These are phyloP conservation scores for Melaleuca quinquenervia DNA, from an alignment of 345 rosid genomes.

Conservation along the genomic window DNA sequence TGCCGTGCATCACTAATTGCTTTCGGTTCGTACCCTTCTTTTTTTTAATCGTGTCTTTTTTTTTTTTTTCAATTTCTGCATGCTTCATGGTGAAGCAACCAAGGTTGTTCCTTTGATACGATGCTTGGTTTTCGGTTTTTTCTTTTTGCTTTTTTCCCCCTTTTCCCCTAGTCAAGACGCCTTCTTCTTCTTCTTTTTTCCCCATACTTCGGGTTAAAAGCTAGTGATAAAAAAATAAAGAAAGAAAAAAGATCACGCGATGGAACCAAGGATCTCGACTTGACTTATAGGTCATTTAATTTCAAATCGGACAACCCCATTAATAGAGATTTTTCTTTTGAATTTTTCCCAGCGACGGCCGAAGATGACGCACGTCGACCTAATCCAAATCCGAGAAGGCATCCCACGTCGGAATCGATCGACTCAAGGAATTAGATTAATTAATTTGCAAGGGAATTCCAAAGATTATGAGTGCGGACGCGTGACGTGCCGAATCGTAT, in stretches of 20 bases:
- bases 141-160: background rate
- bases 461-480: background rate
- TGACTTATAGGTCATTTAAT: too few relatives aligned
- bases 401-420: background rate
- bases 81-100: background rate
- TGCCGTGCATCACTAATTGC: background rate
- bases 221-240: background rate
- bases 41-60: background rate
- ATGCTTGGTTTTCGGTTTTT: background rate
- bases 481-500: background rate
- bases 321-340: too few relatives aligned
- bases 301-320: too few relatives aligned
- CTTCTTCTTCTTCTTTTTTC: background rate
- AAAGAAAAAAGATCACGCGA: background rate
- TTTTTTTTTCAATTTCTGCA: background rate
- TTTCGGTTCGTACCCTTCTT: background rate
- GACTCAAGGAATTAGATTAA: background rate
- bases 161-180: background rate
- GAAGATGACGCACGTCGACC: too few relatives aligned
- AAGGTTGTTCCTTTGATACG: background rate
- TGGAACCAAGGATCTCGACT: background rate
- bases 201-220: background rate
- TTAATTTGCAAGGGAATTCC: background rate
- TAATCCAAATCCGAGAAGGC: too few relatives aligned
- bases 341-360: too few relatives aligned